Base-by-base conservation (phyloP, 495 filamentous ascomycete species). In the Haplographium delicatum region DNA sequence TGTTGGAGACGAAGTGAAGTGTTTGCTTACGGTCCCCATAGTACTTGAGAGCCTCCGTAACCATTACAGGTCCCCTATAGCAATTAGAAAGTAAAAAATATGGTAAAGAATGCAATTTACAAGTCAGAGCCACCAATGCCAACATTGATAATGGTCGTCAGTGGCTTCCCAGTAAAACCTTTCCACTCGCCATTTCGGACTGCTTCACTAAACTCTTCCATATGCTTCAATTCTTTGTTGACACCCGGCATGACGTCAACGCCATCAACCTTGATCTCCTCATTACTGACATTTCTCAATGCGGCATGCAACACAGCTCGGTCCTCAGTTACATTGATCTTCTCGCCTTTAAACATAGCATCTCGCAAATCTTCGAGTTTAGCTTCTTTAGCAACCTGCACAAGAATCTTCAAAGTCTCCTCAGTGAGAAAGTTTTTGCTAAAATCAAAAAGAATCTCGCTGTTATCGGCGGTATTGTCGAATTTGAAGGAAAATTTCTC, bases 291-390 rank as follows among this genome's bases (percentile, higher is more conserved):
- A 66, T 98, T 98, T 64, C 93, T 85, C 64, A 98, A 72, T 35
- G 94, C 94, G 59, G 84, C 81, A 69, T 97, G 93, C 74, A 95
- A 96, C 54, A 98, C 93, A 55, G 93, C 93, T 48, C 94, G 83
- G 60, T 93, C 73, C 78, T 98, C 93, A 37, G 93, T 98, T 74
- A 95, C 95, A 80, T 98, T 98, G 76, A 98, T 97, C 78, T 91
- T 89, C 65, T 96, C 86, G 57, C 93, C 93, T 28, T 80, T 82
- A 70, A 98, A 98, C 91, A 97, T 96, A 50, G 79, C 84, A 82
- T 97, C 93, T 30, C 91, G 83, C 53, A 97, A 87, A 73, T 91
- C 76, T 76, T 96, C 93, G 23, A 98, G 63, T 57, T 82, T 80
- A 46, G 90, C 90, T 69, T 97, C 85, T 72, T 93, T 81, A 50